These are phyloP conservation scores for Lavandula angustifolia DNA, from an alignment of 257 asterid species.

Conservation along the genomic window DNA sequence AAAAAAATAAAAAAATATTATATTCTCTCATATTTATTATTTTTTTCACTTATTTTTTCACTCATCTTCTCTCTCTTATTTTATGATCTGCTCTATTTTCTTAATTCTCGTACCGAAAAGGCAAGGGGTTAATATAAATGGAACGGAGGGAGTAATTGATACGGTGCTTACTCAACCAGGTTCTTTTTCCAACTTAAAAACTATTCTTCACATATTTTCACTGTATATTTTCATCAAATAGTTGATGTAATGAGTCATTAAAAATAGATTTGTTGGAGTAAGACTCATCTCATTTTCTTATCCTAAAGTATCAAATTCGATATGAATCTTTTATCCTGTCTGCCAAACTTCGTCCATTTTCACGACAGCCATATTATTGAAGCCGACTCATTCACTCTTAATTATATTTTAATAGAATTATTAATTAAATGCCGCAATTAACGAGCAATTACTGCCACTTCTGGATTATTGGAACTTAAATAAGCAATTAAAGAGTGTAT, in stretches of 20 bases:
- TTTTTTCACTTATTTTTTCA: no score
- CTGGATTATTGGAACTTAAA: background rate
- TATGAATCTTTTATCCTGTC: conserved; percentile 47
- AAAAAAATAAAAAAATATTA: no score
- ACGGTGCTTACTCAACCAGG: no score
- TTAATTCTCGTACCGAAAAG: no score
- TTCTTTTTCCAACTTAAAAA: no score
- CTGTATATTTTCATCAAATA: background rate
- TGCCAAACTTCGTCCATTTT: conserved; percentile 44
- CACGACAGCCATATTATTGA: conserved; percentile 16
- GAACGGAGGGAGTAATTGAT: no score
- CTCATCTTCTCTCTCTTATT: no score
- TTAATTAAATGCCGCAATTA: conserved; percentile 27
- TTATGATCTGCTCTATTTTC: no score
- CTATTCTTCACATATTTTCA: background rate
- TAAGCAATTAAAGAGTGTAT: background rate
- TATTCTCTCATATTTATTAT: no score
- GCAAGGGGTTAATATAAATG: no score
- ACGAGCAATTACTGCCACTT: conserved; percentile 8
- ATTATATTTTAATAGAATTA: conserved; percentile 14
- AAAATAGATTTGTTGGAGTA: background rate
- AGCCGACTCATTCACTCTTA: conserved; percentile 27
- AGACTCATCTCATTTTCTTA: conserved; percentile 17
- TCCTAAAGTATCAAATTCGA: conserved; percentile 24
- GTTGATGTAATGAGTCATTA: conserved; percentile 7